A percentile compares a stretch with the other conserved stretches of the same genome.
Conservation (phyloP, 768 basidiomycete species). For the Phylloporus sp. region DNA sequence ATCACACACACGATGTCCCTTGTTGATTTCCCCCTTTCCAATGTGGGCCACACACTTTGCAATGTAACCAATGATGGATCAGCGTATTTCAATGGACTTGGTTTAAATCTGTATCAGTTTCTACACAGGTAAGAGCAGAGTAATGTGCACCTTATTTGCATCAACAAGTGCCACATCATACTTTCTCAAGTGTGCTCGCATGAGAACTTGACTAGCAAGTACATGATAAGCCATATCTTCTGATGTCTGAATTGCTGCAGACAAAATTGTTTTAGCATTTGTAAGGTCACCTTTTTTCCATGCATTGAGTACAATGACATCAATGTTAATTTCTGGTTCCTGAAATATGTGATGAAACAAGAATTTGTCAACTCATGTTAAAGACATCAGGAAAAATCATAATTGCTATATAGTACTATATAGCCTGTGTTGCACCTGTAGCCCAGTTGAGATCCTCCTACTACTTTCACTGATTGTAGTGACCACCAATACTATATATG, state of each 20-base stretch:
- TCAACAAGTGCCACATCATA: neutral
- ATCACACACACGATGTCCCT: neutral
- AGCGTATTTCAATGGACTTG: too few species aligned
- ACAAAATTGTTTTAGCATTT: neutral
- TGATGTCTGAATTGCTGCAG: neutral
- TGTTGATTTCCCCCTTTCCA: neutral
- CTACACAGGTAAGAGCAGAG: too few species aligned
- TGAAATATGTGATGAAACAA: neutral
- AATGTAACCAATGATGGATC: too few species aligned
- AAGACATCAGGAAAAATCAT: too few species aligned
- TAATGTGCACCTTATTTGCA: neutral
- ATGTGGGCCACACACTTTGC: neutral
- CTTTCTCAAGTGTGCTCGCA: neutral
- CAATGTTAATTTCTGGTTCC: neutral
- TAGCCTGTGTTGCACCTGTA: too few species aligned
- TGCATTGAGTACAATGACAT: neutral
- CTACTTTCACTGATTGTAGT: too few species aligned
- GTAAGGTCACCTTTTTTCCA: neutral
- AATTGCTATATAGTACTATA: too few species aligned
- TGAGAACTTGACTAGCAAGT: neutral
- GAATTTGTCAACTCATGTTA: too few species aligned
- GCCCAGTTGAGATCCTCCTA: too few species aligned
- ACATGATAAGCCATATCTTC: too few species aligned
- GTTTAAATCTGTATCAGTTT: too few species aligned
- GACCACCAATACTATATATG: too few species aligned